phyloP scores from a whole-genome alignment of 2,329 filamentous ascomycete genomes.

The Fusarium sp. region DNA sequence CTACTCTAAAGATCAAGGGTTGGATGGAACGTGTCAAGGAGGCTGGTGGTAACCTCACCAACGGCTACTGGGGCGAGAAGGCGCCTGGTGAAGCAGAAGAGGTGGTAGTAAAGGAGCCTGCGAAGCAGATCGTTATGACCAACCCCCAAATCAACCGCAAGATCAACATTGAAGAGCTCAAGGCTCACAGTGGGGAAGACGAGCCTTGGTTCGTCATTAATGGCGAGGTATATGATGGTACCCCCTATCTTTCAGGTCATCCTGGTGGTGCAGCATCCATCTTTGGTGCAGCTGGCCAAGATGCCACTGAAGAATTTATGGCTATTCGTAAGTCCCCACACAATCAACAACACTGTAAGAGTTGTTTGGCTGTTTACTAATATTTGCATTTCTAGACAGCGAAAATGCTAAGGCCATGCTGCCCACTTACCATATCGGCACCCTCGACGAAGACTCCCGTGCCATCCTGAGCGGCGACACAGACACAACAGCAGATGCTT shows the following conservation, averaged over 20 bases:
- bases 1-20: constrained; percentile 81
- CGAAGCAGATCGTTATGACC: constrained; percentile 82
- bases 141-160: constrained; percentile 74
- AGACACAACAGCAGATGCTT: constrained; percentile 54
- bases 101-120: constrained; percentile 62
- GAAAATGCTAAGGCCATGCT: constrained; percentile 95
- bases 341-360: neutral
- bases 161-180: constrained; percentile 81
- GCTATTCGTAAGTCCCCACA: constrained; percentile 80
- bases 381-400: constrained; percentile 72
- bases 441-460: constrained; percentile 73
- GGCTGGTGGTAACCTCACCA: constrained; percentile 82
- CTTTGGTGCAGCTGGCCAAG: constrained; percentile 83
- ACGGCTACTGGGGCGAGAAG: constrained; percentile 88
- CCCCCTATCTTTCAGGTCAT: constrained; percentile 83
- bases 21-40: constrained; percentile 97
- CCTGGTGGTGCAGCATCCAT: constrained; percentile 92
- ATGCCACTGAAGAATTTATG: constrained; percentile 90
- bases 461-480: constrained; percentile 66
- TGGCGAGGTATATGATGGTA: constrained; percentile 91
- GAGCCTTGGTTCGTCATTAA: constrained; percentile 91
- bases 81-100: constrained; percentile 66
- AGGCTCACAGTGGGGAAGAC: constrained; percentile 74
- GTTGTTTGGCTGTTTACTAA: constrained; percentile 42
- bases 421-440: constrained; percentile 86